Evolutionary conservation across 768 basidiomycete genomes (phyloP).

Genomic region (Saitozyma podzolica): DNA sequence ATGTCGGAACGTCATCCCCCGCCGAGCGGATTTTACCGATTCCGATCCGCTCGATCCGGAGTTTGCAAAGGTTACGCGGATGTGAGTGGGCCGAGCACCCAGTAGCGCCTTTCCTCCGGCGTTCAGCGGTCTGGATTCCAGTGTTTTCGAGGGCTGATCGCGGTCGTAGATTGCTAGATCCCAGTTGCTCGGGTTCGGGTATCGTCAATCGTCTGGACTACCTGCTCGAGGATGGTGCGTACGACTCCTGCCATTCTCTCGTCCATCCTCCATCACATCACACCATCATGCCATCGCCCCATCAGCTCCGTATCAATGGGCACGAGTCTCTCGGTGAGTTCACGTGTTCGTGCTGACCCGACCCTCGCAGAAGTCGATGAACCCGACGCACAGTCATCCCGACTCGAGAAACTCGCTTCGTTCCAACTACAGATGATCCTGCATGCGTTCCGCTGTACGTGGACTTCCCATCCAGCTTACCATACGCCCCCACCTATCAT

Average conservation of each 20-base stretch:
- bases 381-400: constrained; percentile 60
- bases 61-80: constrained; percentile 74
- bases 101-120: not conserved
- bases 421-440: constrained; percentile 90
- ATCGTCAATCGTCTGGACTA: constrained; percentile 88
- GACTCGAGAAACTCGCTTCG: constrained; percentile 75
- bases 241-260: not conserved
- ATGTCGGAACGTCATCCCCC: constrained; percentile 74
- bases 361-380: constrained; percentile 60
- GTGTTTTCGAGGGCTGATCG: not conserved
- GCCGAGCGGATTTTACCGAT: constrained; percentile 79
- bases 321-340: no score
- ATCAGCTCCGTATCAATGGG: no score
- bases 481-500: constrained; percentile 1
- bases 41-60: constrained; percentile 67
- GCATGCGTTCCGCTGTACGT: constrained; percentile 91
- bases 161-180: constrained; percentile 73
- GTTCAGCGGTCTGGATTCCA: not conserved
- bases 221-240: constrained; percentile 70
- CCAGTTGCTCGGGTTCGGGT: constrained; percentile 93
- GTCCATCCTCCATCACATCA: no score
- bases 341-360: no score
- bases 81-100: constrained; percentile 60
- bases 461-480: not conserved
- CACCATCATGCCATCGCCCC: no score